Evolutionary conservation across 2,329 filamentous ascomycete genomes (phyloP).

Genomic region (Lecanicillium sp.): DNA sequence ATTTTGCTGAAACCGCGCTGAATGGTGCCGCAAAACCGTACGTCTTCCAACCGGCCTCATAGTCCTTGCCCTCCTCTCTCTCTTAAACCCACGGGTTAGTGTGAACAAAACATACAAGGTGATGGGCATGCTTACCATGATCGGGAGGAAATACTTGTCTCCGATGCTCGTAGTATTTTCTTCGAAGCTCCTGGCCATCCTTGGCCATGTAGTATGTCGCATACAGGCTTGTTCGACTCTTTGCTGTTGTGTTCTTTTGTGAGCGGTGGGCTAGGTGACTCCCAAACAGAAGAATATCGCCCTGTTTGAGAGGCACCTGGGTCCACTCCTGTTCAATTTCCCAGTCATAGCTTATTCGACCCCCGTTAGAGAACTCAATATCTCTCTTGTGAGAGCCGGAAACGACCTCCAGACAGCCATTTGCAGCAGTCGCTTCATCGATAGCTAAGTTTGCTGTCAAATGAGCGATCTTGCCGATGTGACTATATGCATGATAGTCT

Average conservation of each 20-base stretch:
- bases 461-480: constrained; percentile 3
- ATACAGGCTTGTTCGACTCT: constrained; percentile 6
- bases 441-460: constrained; percentile 2
- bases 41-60: not conserved
- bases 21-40: not conserved
- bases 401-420: constrained; percentile 4
- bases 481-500: constrained; percentile 7
- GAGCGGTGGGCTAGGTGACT: constrained; percentile 2
- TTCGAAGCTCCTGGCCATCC: not conserved
- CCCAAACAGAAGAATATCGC: constrained; percentile 1
- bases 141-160: constrained; percentile 4
- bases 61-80: not conserved
- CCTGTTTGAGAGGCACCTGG: not conserved
- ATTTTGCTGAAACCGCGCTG: too few species aligned
- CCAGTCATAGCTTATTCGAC: not conserved
- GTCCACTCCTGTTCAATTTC: constrained; percentile 2
- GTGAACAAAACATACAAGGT: not conserved
- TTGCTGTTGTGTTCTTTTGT: not conserved
- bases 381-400: not conserved
- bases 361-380: constrained; percentile 4
- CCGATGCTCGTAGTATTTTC: constrained; percentile 1
- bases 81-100: not conserved
- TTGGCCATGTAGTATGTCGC: constrained; percentile 4
- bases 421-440: not conserved
- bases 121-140: not conserved